Conservation (phyloP, 2,329 filamentous ascomycete genomes). For the Iodosphaeria phyllophila region DNA sequence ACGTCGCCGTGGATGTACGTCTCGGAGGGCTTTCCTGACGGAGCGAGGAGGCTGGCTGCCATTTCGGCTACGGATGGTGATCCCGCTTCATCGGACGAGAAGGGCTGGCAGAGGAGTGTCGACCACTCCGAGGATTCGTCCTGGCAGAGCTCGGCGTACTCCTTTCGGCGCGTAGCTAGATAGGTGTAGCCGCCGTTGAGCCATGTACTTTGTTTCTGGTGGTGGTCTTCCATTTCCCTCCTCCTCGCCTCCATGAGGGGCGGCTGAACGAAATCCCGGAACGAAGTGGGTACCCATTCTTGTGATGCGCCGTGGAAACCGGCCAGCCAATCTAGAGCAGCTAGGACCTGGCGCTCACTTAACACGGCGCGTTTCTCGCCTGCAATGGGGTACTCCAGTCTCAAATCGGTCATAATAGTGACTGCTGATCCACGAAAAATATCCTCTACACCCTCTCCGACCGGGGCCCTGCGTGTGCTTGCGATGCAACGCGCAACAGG, state of each 20-base stretch:
- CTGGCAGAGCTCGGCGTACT: conserved; percentile 28
- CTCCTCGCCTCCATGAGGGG: conserved; percentile 29
- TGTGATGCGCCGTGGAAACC: conserved; percentile 38
- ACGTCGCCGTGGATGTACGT: conserved; percentile 51
- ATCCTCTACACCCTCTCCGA: conserved; percentile 9
- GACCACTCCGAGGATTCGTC: conserved; percentile 37
- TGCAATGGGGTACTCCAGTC: conserved; percentile 30
- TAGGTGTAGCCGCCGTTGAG: conserved; percentile 53
- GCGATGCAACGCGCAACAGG: conserved; percentile 7
- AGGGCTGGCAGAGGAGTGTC: conserved; percentile 21
- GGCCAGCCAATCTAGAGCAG: conserved; percentile 43
- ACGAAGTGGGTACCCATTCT: conserved; percentile 28
- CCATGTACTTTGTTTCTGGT: conserved; percentile 20
- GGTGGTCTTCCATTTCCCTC: too few species aligned
- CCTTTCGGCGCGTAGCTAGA: conserved; percentile 38
- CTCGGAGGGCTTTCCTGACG: conserved; percentile 18
- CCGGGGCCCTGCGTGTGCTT: conserved; percentile 4
- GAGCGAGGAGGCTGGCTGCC: conserved; percentile 30
- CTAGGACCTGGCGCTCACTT: conserved; percentile 24
- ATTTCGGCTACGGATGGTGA: conserved; percentile 29
- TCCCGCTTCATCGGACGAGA: conserved; percentile 5
- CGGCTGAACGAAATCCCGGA: too few species aligned
- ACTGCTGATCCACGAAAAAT: conserved; percentile 11
- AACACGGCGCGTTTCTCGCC: conserved; percentile 33
- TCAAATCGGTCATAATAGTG: too few species aligned